These are phyloP conservation scores for Diaporthe eres DNA, from an alignment of 2,329 filamentous ascomycete species.

Conservation along the genomic window DNA sequence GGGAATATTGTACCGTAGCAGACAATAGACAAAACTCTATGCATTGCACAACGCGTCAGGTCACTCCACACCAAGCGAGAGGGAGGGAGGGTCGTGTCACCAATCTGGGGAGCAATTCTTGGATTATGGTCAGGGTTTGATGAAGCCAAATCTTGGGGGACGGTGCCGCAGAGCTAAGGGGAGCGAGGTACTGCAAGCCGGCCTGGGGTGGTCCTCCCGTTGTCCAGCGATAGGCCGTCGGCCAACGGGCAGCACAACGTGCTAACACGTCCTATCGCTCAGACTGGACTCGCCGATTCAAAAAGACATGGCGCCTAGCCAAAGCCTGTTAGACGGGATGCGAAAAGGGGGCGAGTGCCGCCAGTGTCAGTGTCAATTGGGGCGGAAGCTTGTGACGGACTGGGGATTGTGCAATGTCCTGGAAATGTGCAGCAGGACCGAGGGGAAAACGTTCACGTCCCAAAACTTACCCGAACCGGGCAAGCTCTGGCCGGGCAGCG, in stretches of 20 bases:
- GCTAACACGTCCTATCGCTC: neutral
- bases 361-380: constrained; percentile 14
- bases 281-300: neutral
- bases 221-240: neutral
- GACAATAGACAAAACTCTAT: constrained; percentile 33
- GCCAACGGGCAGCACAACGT: neutral
- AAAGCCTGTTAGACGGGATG: neutral
- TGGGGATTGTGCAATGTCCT: constrained; percentile 32
- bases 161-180: constrained; percentile 16
- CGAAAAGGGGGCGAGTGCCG: constrained; percentile 20
- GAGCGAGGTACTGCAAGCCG: constrained; percentile 1
- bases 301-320: neutral
- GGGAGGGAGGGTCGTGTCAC: constrained; percentile 18
- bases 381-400: constrained; percentile 6
- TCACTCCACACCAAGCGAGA: constrained; percentile 9
- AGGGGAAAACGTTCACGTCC: constrained; percentile 23
- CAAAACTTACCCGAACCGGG: constrained; percentile 28
- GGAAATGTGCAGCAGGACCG: constrained; percentile 20
- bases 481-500: constrained; percentile 21
- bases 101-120: constrained; percentile 28
- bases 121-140: constrained; percentile 33
- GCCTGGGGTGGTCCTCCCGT: neutral
- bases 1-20: neutral
- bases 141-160: constrained; percentile 37
- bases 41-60: constrained; percentile 19